Conservation (phyloP, 2,329 filamentous ascomycete species). For the Cordyceps militaris region DNA sequence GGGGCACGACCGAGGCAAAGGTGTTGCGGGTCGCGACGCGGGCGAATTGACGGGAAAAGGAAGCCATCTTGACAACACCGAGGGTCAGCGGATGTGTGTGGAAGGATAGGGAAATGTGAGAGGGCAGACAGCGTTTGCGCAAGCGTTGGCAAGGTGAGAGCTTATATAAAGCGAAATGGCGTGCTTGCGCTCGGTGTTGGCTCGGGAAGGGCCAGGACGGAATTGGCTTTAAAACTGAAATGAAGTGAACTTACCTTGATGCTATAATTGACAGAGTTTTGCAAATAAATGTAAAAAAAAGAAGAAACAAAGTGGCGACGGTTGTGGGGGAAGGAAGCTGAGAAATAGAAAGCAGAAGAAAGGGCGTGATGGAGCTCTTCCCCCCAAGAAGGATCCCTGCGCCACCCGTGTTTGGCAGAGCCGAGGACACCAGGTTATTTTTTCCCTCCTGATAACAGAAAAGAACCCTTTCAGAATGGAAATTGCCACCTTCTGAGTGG, state of each 20-base stretch:
- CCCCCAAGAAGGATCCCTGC: neutral
- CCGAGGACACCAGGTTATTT: slow-evolving; percentile 2
- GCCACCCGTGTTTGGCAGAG: neutral
- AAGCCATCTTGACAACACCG: slow-evolving; percentile 24
- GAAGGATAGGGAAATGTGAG: neutral
- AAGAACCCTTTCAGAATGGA: slow-evolving; percentile 3
- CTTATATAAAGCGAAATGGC: neutral
- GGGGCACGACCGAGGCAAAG: slow-evolving; percentile 50
- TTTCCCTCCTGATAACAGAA: neutral
- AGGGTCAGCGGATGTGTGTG: neutral
- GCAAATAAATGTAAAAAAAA: slow-evolving; percentile 11
- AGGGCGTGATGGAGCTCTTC: neutral
- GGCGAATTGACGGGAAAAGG: slow-evolving; percentile 46
- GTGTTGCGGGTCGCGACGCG: slow-evolving; percentile 50
- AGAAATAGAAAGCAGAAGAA: slow-evolving; percentile 27
- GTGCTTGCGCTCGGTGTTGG: neutral
- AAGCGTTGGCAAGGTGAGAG: neutral
- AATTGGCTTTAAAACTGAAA: neutral
- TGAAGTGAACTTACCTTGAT: slow-evolving; percentile 5
- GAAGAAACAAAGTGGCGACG: neutral
- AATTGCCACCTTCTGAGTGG: slow-evolving; percentile 7
- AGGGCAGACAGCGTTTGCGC: no score
- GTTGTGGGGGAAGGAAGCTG: slow-evolving; percentile 6
- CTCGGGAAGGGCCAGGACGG: slow-evolving; percentile 1
- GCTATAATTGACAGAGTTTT: neutral